Base-by-base conservation (phyloP, 2,329 filamentous ascomycete species). In the Talaromyces albobiverticillius region DNA sequence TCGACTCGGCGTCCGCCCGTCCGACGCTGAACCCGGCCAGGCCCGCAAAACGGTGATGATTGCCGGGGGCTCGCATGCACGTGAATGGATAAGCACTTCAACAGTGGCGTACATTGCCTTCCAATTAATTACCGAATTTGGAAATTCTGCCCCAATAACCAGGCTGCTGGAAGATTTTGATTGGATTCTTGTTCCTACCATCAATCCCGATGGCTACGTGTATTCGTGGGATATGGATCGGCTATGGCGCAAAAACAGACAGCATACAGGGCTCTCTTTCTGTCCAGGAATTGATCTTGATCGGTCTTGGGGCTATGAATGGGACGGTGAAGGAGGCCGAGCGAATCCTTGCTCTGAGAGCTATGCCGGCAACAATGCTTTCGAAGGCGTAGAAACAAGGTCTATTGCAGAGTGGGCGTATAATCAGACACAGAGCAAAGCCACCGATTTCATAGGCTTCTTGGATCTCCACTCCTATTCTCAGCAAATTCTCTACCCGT, bases 51-150 rank as follows among this genome's bases (percentile, higher is more conserved):
- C 89, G 0, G 84, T 96, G 54, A 77, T 96, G 48, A 78, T 99
- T 18, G 86, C 86, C 3, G 94, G 90, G 51, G 93, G 93, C 46
- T 80, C 89, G n/a, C 94, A 97, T 70, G 93, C 92, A 3, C 84
- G 94, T 34, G 94, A 99, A 77, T 99, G 94, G 94, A 95, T 99
- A 60, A 90, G 90, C 45, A 91, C 88, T 1, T 94, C 87, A 64
- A 95, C 91, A 0, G 90, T 95, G 50, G 95, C 88, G 64, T 97
- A 95, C 64, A 76, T 96, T 26, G 90, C 93, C 9, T 96, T 94
- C 82, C 89, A 84, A 14, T 80, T 97, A 46, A 89, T 96, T 63
- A 92, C 88, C 1, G 83, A 85, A 4, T 95, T 93, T 69, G 89
- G 88, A 53, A 89, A 90, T 82, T 72, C 80, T 65, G 58, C 80